Base-by-base conservation (phyloP, 1,284 basidiomycete genomes). In the Cutaneotrichosporon cavernicola region DNA sequence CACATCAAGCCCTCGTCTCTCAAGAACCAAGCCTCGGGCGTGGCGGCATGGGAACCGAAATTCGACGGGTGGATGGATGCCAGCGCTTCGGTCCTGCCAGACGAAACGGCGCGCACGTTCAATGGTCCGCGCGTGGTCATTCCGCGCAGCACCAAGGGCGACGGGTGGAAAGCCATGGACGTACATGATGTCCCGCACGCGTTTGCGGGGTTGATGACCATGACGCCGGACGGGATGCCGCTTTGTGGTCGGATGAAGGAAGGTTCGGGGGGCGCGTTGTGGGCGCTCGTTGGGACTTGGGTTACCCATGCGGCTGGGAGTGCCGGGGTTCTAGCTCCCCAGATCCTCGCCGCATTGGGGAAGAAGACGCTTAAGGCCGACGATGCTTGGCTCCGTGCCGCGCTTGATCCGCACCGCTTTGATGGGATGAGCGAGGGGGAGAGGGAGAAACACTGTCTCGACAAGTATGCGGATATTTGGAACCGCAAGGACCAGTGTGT, bases 371-470 rank as follows among this genome's bases (percentile, higher is more conserved):
- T 46, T 1, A 13, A 6, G 36, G 56, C 34, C 5, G 51, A 64
- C 43, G 63, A 56, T 40, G 52, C 51, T 4, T 61, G 60, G 32
- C 38, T 74, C 32, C 63, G 65, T 11, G n/a, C 32, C 11, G 69
- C 64, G 10, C 32, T 74, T 5, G 68, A 71, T 31, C 73, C 73
- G 9, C 62, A 60, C 32, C 62, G 66, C 76, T 85, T 71, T 65
- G 64, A 51, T 8, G 65, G 64, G 26, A 30, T 50, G 36, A 40
- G 58, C 5, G 60, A n/a, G 1, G 36, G 14, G 11, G 52, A 56
- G n/a, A 34, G 64, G n/a, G 61, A 62, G 36, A 36, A 56, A n/a
- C 62, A 52, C 21, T 60, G 69, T 30, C 51, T 73, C 36, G 63
- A 55, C 16, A 63, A 64, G 61, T 74, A 74, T 60, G 66, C 66